Conservation (phyloP, 2,329 filamentous ascomycete genomes). For the Cordyceps javanica region DNA sequence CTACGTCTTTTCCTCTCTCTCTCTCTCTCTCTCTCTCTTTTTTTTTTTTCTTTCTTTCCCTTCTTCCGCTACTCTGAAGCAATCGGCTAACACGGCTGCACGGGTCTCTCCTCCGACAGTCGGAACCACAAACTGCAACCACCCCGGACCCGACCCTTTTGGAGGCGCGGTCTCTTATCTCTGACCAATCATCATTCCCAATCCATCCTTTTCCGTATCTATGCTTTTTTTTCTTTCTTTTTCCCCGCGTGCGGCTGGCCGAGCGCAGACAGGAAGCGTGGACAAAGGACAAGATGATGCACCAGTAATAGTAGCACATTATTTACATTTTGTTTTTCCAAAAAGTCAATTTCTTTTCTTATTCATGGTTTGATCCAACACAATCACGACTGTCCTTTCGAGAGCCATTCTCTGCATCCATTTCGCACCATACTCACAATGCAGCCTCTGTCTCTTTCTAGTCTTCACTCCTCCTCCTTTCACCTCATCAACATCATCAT, state of each 20-base stretch:
- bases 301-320: not conserved
- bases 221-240: not conserved
- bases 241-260: not conserved
- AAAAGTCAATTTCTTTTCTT: not conserved
- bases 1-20: no score
- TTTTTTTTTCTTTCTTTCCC: no score
- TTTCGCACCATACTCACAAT: no score
- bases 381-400: not conserved
- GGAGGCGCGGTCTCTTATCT: slow-evolving; percentile 2
- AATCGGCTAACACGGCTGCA: not conserved
- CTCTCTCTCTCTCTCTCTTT: not conserved
- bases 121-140: not conserved
- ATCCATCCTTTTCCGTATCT: not conserved
- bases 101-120: not conserved
- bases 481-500: not conserved
- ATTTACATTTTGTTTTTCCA: not conserved
- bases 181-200: not conserved
- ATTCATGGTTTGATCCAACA: not conserved
- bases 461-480: not conserved
- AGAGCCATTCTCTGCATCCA: no score
- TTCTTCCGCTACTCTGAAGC: not conserved
- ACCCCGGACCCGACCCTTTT: not conserved
- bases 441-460: no score
- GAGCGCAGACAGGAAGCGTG: not conserved
- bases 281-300: not conserved